Conservation (phyloP, 805 yeast genomes). For the Saccharomycopsis schoenii region DNA sequence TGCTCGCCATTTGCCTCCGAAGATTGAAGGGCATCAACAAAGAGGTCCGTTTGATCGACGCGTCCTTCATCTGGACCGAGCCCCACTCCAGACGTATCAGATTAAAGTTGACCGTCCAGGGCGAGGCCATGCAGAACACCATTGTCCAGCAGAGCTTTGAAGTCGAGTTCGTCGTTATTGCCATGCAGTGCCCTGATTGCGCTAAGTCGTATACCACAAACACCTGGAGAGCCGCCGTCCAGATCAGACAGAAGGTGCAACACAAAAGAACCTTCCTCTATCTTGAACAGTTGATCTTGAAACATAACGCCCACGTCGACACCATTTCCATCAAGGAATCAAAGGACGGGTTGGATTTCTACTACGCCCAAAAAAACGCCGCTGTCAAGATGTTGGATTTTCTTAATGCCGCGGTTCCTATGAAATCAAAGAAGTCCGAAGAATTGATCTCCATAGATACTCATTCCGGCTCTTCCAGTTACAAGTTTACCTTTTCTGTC, state of each 20-base stretch:
- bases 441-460: constrained; percentile 88
- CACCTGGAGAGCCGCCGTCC: constrained; percentile 97
- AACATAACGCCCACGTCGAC: constrained; percentile 86
- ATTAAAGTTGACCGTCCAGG: constrained; percentile 88
- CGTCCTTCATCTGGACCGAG: constrained; percentile 96
- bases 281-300: constrained; percentile 89
- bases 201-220: constrained; percentile 94
- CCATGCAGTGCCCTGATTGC: constrained; percentile 98
- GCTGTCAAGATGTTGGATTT: constrained; percentile 94
- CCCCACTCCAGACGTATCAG: constrained; percentile 95
- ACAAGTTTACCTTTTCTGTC: constrained; percentile 85
- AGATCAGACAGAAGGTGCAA: constrained; percentile 92
- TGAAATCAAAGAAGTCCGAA: constrained; percentile 72
- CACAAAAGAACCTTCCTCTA: constrained; percentile 95
- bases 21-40: constrained; percentile 79
- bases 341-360: constrained; percentile 91
- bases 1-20: constrained; percentile 81
- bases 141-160: constrained; percentile 90
- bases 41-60: constrained; percentile 75
- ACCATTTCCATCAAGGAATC: constrained; percentile 90
- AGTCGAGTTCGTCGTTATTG: constrained; percentile 85
- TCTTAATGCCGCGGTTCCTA: constrained; percentile 74
- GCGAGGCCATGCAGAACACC: constrained; percentile 88
- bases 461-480: constrained; percentile 79
- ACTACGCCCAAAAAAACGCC: constrained; percentile 77